phyloP scores from a whole-genome alignment of 176 grass and related monocot species.

The Canna indica region DNA sequence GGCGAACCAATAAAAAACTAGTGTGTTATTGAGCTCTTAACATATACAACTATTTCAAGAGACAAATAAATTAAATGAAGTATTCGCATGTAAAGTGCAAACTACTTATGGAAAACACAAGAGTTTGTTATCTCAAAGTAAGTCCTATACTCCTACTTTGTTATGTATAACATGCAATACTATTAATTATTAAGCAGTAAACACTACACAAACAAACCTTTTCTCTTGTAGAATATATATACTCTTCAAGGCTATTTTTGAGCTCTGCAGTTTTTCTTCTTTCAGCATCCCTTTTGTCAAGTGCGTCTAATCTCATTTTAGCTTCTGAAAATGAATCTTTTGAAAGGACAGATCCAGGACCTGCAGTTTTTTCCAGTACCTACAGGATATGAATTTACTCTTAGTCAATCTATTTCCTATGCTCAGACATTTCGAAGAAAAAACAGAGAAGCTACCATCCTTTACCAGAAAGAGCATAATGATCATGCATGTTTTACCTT shows the following conservation, averaged over 20 bases:
- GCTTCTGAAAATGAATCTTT: slow-evolving; percentile 82
- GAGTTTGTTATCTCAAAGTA: too few species aligned
- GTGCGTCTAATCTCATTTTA: slow-evolving; percentile 76
- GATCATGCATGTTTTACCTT: slow-evolving; percentile 46
- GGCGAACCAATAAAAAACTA: too few species aligned
- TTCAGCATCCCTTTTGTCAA: slow-evolving; percentile 87
- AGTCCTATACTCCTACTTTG: not conserved
- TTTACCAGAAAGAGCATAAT: not conserved
- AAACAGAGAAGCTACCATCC: not conserved
- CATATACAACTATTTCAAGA: too few species aligned
- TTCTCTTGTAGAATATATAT: slow-evolving; percentile 96
- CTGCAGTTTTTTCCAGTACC: slow-evolving; percentile 56
- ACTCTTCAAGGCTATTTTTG: slow-evolving; percentile 89
- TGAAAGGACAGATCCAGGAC: slow-evolving; percentile 54
- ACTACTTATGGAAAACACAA: too few species aligned
- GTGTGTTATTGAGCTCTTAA: too few species aligned
- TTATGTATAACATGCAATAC: not conserved
- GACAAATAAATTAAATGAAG: too few species aligned
- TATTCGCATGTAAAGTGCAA: too few species aligned
- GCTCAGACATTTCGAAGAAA: not conserved
- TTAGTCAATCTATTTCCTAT: not conserved
- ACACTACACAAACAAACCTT: slow-evolving; percentile 38
- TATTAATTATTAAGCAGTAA: not conserved
- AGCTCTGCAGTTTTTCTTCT: slow-evolving; percentile 83
- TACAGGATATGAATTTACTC: slow-evolving; percentile 17